These are phyloP conservation scores for Magnusiomyces paraingens DNA, from an alignment of 1,139 yeast species.

Conservation along the genomic window DNA sequence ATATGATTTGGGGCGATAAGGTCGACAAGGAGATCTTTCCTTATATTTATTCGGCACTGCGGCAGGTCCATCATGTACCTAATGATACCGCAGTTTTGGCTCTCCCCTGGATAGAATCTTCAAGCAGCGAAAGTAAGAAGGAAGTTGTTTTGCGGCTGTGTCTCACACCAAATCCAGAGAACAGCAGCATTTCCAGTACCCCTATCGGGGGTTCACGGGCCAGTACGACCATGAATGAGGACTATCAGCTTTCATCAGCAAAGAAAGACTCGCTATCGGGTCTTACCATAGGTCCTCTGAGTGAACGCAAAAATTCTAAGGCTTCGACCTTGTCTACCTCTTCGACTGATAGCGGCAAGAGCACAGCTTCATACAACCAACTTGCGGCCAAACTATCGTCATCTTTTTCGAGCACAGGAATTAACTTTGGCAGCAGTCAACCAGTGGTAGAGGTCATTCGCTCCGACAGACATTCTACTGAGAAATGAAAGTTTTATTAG, in stretches of 20 bases:
- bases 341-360: neutral
- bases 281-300: too few species aligned
- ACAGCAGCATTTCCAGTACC: too few species aligned
- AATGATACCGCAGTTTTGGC: too few species aligned
- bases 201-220: too few species aligned
- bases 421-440: constrained; percentile 15
- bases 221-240: too few species aligned
- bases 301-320: neutral
- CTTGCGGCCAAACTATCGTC: constrained; percentile 12
- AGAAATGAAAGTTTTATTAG: neutral
- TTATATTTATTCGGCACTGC: constrained; percentile 39
- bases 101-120: too few species aligned
- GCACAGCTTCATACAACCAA: constrained; percentile 1
- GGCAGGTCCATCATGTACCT: constrained; percentile 4
- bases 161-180: too few species aligned
- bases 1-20: constrained; percentile 79
- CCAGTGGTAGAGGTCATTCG: constrained; percentile 16
- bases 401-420: constrained; percentile 15
- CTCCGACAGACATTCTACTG: constrained; percentile 6
- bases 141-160: too few species aligned
- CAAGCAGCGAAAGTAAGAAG: too few species aligned
- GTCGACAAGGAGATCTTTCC: constrained; percentile 50
- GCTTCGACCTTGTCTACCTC: neutral
- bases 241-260: too few species aligned
- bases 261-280: too few species aligned